Conservation (phyloP, 176 grass and related monocot species). For the Dactylis glomerata region DNA sequence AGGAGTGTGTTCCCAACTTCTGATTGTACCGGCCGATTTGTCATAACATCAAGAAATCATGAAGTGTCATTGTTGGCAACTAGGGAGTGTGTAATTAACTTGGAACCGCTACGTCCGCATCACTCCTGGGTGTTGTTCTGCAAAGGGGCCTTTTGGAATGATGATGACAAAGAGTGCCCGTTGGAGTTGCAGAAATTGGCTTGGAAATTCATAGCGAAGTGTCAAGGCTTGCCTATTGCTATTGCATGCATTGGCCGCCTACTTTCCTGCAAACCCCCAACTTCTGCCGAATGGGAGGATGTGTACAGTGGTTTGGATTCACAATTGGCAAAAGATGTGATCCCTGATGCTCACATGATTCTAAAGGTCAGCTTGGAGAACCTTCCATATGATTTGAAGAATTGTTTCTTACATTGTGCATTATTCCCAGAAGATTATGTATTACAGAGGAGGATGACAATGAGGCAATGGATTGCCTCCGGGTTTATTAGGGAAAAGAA, state of each 20-base stretch:
- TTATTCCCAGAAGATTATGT: neutral
- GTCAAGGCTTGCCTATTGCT: conserved; percentile 12
- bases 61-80: neutral
- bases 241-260: neutral
- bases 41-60: conserved; percentile 5
- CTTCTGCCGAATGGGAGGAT: neutral
- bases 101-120: neutral
- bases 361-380: neutral
- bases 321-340: neutral
- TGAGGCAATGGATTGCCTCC: neutral
- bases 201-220: neutral
- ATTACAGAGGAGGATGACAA: neutral
- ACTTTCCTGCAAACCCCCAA: neutral
- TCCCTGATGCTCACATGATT: neutral
- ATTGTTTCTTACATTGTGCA: neutral
- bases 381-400: neutral
- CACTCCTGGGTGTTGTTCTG: neutral
- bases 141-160: neutral
- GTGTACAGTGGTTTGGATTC: neutral
- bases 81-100: neutral
- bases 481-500: neutral
- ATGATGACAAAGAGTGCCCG: neutral
- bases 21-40: neutral
- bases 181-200: neutral
- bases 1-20: neutral